A percentile compares a stretch with the other conserved stretches of the same genome.
Conservation (phyloP, 1,284 basidiomycete genomes). For the Grifola frondosa region DNA sequence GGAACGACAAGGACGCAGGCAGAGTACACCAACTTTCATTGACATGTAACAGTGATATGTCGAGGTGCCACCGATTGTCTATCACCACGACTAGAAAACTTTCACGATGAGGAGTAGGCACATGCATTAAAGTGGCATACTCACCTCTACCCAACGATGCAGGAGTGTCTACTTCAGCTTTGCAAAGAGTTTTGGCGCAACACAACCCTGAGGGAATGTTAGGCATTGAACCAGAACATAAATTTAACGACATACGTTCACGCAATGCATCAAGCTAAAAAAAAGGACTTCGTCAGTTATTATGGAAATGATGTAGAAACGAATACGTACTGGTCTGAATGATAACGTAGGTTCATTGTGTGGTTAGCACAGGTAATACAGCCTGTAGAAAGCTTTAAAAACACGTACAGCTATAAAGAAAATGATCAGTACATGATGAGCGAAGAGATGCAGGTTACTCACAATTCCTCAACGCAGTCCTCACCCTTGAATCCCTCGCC, state of each 20-base stretch:
- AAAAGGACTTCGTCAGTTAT: slow-evolving; percentile 35
- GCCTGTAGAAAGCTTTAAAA: no score
- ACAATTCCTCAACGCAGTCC: slow-evolving; percentile 91
- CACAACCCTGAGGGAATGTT: slow-evolving; percentile 52
- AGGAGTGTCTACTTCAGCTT: slow-evolving; percentile 59
- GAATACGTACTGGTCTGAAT: slow-evolving; percentile 17
- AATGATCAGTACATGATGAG: neutral
- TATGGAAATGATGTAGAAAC: slow-evolving; percentile 40
- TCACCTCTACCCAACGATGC: no score
- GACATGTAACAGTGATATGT: no score
- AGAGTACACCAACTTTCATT: no score
- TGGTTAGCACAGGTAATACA: slow-evolving; percentile 4
- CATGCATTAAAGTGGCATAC: no score
- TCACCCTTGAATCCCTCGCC: slow-evolving; percentile 85
- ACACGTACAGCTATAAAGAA: slow-evolving; percentile 14
- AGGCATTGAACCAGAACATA: slow-evolving; percentile 1
- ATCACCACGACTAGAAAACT: no score
- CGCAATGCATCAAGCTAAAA: slow-evolving; percentile 84
- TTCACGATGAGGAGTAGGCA: no score
- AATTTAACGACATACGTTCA: slow-evolving; percentile 58
- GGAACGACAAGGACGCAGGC: no score
- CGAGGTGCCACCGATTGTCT: no score
- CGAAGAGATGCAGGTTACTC: slow-evolving; percentile 34
- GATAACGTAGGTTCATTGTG: neutral
- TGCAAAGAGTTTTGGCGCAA: slow-evolving; percentile 78